Evolutionary conservation across 805 yeast species (phyloP), one percentile per base, ranked within the genome.

Genomic region (Tetrapisispora taiwanensis): DNA sequence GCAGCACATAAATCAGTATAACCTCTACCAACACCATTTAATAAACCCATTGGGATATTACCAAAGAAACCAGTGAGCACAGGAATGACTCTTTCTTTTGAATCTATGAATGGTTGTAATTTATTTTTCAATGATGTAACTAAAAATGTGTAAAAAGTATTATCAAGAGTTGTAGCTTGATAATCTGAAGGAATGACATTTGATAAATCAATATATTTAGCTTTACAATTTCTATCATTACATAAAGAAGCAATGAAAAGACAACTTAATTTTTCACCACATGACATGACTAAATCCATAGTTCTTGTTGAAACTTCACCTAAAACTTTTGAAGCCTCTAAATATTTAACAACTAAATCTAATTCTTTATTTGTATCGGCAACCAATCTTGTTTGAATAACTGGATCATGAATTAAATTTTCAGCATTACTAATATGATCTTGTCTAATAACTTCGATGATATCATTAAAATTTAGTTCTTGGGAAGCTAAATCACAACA

Each of bases 1-100:
- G 97, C 98, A 17, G 98, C 98, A 71, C 98, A 92, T 54, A 92
- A 70, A 63, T 92, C 98, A 9, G 98, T 92, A 66, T 92, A 92
- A 32, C 98, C 98, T 60, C 98, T 79, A 37, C 98, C 98, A 45
- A 92, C 95, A 42, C 94, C 86, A 56, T 83, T 83, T 52, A 92
- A 70, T 45, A 92, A 69, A 14, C 98, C 97, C 51, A 96, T 97
- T 30, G 97, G 97, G n/a, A 92, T 84, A 31, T 78, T 71, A 24
- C 98, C 98, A 56, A 92, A 92, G 63, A 86, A 92, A 2, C 98
- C 98, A 27, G 98, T 92, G 46, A 92, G 72, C 1, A 92, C 96
- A 1, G 98, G 98, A 19, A 89, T 81, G 14, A 74, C 61, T 24
- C 52, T 51, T 32, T 56, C 63, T 28, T 63, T 59, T 30, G 67